Evolutionary conservation across 2,329 filamentous ascomycete species (phyloP), one percentile per base, ranked within the genome.

Genomic region (Beauveria caledonica): DNA sequence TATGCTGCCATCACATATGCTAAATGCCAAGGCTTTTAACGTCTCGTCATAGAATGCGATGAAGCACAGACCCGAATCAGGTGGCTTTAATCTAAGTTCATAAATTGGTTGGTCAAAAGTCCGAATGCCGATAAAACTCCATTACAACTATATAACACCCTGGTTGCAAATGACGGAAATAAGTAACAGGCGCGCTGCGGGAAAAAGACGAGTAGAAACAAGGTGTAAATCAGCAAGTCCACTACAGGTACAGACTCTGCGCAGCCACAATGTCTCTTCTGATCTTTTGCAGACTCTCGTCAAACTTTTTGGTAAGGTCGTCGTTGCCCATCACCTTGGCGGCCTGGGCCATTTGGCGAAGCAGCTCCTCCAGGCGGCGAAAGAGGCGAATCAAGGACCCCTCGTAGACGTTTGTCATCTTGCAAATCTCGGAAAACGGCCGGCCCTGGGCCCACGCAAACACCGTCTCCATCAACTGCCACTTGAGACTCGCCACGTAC

Each of bases 341-440:
- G 25, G 93, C 94, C 76, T 97, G 90, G 17, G 89, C 93, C 83
- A 97, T 96, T 74, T 99, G 94, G 66, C 94, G 85, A 40, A 99
- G 80, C 61, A 97, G 80, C 76, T 99, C 94, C 75, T 99, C 94
- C 36, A 99, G 80, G 21, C 94, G 89, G 59, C 94, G 89, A 85
- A 99, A 99, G 44, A 97, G 86, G 53, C 94, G 91, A 68, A 99
- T 97, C 63, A 99, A 79, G 62, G 91, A 97, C 62, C 94, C 94
- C 77, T 99, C 94, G 74, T 97, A 99, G 29, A 93, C 90, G 68
- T 97, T 93, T 29, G 94, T 97, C 92, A 99, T 97, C 90, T 96
- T 96, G 77, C 94, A 97, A 64, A 99, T 97, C 67, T 96, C 87
- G 1, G 89, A 86, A 77, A 99, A 99, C 0, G 89, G 86, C 66